Evolutionary conservation across 116 monocot genomes (phyloP).

Genomic region (Posidonia oceanica): DNA sequence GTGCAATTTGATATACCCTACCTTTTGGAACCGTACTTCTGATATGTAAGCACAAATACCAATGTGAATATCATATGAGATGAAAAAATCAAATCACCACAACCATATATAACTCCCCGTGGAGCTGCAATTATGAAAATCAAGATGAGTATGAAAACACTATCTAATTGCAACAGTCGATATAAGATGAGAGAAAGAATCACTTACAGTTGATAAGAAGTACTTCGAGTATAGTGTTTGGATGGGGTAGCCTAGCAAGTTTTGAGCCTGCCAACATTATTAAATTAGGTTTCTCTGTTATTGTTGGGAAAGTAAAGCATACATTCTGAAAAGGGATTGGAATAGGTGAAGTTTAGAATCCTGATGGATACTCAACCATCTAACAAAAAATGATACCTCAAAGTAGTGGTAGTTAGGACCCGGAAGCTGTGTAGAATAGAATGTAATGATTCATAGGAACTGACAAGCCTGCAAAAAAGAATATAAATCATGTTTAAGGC

Average conservation of each 20-base stretch:
- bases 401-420: conserved; percentile 95
- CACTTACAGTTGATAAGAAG: conserved; percentile 74
- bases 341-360: background rate
- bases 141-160: too few species aligned
- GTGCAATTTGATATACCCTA: too few species aligned
- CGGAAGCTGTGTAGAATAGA: conserved; percentile 92
- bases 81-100: too few species aligned
- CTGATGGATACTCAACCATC: background rate
- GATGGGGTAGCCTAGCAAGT: conserved; percentile 59
- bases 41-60: too few species aligned
- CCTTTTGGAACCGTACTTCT: too few species aligned
- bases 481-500: background rate
- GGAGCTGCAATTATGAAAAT: too few species aligned
- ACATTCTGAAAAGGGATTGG: background rate
- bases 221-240: conserved; percentile 55
- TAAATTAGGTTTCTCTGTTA: background rate
- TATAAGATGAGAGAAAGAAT: background rate
- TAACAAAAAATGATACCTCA: conserved; percentile 36
- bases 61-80: too few species aligned
- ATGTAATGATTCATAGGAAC: conserved; percentile 63
- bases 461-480: conserved; percentile 55
- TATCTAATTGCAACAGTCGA: background rate
- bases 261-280: conserved; percentile 39
- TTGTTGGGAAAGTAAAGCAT: background rate
- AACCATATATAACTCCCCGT: too few species aligned